These are phyloP conservation scores for Globisporangium okanoganense DNA, from an alignment of 352 stramenopile genomes.

Conservation along the genomic window DNA sequence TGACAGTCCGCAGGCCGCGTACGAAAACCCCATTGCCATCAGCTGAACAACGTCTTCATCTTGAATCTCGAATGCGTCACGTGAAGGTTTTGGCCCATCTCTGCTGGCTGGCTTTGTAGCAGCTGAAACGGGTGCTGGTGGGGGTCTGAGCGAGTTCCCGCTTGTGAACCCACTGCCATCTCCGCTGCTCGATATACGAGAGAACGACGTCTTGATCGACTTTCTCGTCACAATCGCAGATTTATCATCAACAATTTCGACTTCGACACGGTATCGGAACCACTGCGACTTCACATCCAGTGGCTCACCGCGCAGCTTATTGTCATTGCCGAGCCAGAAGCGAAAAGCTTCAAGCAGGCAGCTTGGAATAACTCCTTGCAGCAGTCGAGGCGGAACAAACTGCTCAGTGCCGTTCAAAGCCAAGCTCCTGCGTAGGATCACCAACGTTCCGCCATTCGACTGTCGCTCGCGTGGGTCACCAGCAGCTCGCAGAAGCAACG, in stretches of 20 bases:
- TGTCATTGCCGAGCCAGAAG: slow-evolving; percentile 97
- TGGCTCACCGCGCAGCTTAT: slow-evolving; percentile 93
- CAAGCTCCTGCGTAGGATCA: slow-evolving; percentile 84
- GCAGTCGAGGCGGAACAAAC: slow-evolving; percentile 89
- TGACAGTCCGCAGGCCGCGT: slow-evolving; percentile 66
- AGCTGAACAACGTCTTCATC: slow-evolving; percentile 87
- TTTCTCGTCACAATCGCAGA: slow-evolving; percentile 55
- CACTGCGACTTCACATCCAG: slow-evolving; percentile 82
- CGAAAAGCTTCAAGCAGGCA: slow-evolving; percentile 94
- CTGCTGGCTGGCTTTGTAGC: neutral
- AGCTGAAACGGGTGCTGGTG: slow-evolving; percentile 30
- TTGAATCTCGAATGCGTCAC: slow-evolving; percentile 31
- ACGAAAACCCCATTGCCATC: slow-evolving; percentile 89
- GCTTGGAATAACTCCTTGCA: slow-evolving; percentile 93
- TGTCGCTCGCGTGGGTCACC: slow-evolving; percentile 70
- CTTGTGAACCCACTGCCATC: slow-evolving; percentile 19
- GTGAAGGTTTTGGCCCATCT: slow-evolving; percentile 2
- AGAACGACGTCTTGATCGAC: slow-evolving; percentile 67
- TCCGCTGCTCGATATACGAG: slow-evolving; percentile 34
- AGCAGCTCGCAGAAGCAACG: slow-evolving; percentile 52
- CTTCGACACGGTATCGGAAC: slow-evolving; percentile 83
- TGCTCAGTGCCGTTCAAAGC: slow-evolving; percentile 73
- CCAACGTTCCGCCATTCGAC: slow-evolving; percentile 71
- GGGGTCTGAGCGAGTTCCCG: slow-evolving; percentile 31
- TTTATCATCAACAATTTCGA: slow-evolving; percentile 45